A percentile compares a stretch with the other conserved stretches of the same genome.
phyloP scores from a whole-genome alignment of 768 basidiomycete species.

The Coprinopsis sp. region DNA sequence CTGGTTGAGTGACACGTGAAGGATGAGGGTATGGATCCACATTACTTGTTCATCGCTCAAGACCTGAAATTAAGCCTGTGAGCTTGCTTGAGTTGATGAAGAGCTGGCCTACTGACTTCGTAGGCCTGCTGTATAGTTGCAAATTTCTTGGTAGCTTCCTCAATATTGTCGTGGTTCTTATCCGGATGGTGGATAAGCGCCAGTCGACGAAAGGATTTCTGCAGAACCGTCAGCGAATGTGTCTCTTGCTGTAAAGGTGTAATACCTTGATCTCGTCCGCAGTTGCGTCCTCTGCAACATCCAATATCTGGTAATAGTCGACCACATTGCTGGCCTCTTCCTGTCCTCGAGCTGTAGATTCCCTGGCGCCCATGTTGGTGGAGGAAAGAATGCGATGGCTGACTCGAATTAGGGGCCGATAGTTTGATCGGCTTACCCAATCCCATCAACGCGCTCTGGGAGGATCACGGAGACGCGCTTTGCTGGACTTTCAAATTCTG shows the following conservation, averaged over 20 bases:
- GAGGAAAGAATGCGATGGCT: background rate
- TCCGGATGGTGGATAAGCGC: constrained; percentile 86
- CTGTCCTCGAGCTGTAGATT: constrained; percentile 46
- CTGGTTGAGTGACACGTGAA: background rate
- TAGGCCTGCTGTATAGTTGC: constrained; percentile 91
- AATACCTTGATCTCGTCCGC: constrained; percentile 83
- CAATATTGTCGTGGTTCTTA: constrained; percentile 78
- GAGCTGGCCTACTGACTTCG: constrained; percentile 51
- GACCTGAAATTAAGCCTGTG: constrained; percentile 45
- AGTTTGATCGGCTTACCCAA: too few species aligned
- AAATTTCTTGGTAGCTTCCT: constrained; percentile 84
- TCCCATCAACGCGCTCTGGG: too few species aligned
- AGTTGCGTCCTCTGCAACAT: constrained; percentile 77
- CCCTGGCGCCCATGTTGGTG: constrained; percentile 59
- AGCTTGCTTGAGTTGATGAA: constrained; percentile 5
- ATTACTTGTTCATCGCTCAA: constrained; percentile 92
- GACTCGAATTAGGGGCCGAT: too few species aligned
- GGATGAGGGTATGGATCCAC: constrained; percentile 1
- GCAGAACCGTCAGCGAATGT: background rate
- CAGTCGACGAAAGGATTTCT: constrained; percentile 81
- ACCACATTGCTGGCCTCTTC: constrained; percentile 21
- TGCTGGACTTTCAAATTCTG: too few species aligned
- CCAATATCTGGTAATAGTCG: constrained; percentile 82
- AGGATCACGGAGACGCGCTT: too few species aligned
- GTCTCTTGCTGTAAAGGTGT: background rate